Base-by-base conservation (phyloP, 2,329 filamentous ascomycete species). In the Paraconiothyrium sp. region DNA sequence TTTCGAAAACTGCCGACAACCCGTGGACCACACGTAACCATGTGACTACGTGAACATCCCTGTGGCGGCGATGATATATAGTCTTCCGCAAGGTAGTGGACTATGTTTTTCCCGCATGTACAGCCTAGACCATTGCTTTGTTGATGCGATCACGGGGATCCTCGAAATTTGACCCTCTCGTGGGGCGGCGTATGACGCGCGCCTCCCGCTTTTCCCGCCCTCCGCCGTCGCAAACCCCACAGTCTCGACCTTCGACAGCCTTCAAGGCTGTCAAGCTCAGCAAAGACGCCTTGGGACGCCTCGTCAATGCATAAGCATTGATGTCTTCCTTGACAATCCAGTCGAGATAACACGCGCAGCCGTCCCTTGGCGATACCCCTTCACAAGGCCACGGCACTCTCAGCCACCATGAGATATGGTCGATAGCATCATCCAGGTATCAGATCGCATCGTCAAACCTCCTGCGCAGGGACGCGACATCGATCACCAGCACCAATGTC, bases 351-450 rank as follows among this genome's bases (percentile, higher is more conserved):
- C 16, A 35, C 24, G 39, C 16, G 27, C 24, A 52, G n/a, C n/a
- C 51, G 16, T 41, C 20, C 11, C 34, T 58, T 49, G 52, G 47
- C 52, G 39, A 2, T 30, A 7, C 41, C 41, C 47, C 58, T 34
- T 44, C 57, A 56, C 54, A 52, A 59, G 49, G 32, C 30, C 46
- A 20, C 50, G 27, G 20, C 20, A 41, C 39, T 27, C 37, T 44
- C 49, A 22, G 48, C 50, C 39, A 55, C 52, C 39, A 24, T 55
- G 22, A n/a, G 20, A 14, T 39, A 7, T 46, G 54, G 44, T 61
- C 44, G 49, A 58, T 58, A 41, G 61, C 64, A 49, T 66, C 64
- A 71, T 58, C 50, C 58, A 52, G 50, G 69, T 72, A 62, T 72
- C 71, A 73, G 39, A 44, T 58, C 44, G 44, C 32, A 34, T 52